A percentile compares a stretch with the other conserved stretches of the same genome.
These are phyloP conservation scores for Cryptococcus jaspeensis DNA, from an alignment of 1,284 basidiomycete genomes.

Conservation along the genomic window DNA sequence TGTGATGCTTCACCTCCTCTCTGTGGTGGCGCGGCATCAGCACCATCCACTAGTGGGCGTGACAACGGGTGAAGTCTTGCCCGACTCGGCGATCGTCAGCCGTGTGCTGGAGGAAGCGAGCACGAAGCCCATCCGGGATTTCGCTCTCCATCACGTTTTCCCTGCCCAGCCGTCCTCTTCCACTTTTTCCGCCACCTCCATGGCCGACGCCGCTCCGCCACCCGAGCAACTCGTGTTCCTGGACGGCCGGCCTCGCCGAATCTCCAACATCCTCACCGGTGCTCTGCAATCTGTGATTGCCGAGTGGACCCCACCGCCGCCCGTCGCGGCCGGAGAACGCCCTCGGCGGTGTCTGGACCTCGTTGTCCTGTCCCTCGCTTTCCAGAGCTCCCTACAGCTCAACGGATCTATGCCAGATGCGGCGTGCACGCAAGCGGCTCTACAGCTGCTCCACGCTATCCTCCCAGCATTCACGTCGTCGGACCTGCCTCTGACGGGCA, in stretches of 20 bases:
- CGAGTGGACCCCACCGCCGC: conserved; percentile 52
- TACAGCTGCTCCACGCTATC: conserved; percentile 17
- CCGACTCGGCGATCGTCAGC: conserved; percentile 65
- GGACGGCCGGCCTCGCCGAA: conserved; percentile 60
- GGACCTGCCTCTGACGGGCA: conserved; percentile 17
- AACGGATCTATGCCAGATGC: conserved; percentile 59
- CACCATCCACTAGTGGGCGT: conserved; percentile 9
- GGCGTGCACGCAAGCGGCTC: conserved; percentile 16
- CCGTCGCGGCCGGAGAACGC: conserved; percentile 58
- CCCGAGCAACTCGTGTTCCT: conserved; percentile 29
- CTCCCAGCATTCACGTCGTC: conserved; percentile 17
- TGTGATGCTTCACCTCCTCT: conserved; percentile 66
- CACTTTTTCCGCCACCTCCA: neutral
- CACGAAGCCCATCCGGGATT: conserved; percentile 65
- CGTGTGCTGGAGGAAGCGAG: conserved; percentile 61
- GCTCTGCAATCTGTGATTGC: conserved; percentile 57
- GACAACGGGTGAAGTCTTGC: conserved; percentile 52
- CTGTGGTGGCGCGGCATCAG: conserved; percentile 60
- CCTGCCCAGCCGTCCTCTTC: conserved; percentile 47
- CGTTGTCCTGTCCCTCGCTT: conserved; percentile 63
- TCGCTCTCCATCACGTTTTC: conserved; percentile 64
- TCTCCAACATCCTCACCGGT: conserved; percentile 65
- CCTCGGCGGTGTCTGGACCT: conserved; percentile 68
- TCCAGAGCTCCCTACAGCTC: conserved; percentile 64
- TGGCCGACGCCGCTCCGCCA: conserved; percentile 46